Evolutionary conservation across 2,329 filamentous ascomycete genomes (phyloP), one percentile per base, ranked within the genome.

Genomic region (Colletotrichum agaves): DNA sequence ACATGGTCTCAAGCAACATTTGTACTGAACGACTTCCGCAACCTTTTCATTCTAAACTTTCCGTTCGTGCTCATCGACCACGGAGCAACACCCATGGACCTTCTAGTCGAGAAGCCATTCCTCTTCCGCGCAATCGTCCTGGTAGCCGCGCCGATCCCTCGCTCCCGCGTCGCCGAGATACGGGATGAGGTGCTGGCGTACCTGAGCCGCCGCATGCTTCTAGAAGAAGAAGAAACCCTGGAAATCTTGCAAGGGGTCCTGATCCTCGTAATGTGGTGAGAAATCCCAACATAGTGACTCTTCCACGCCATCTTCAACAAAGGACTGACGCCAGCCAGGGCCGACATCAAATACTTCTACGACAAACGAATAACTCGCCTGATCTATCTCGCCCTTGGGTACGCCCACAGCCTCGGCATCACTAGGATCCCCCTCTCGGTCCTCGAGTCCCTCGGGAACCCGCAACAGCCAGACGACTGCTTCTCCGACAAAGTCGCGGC

Each of bases 241-340:
- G 82, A 84, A 62, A 71, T 83, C 3, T 75, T 85, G 1, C 83
- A 85, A 71, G 84, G 83, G 0, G 73, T 85, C 8, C 68, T 85
- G 7, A 75, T 84, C 47, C 78, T 79, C 44, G 74, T 84, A 61
- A 78, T 81, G 21, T 85, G 84, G 84, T 85, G 75, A 56, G 74
- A 27, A 27, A 27, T 27, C 6, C 27, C 27, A 27, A 27, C 27
- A 27, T 27, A 4, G 8, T 17, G n/a, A 11, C 46, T 3, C 23
- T 12, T 63, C 43, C 15, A 39, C 10, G 4, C 17, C 60, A 19
- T 62, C 7, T 11, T 7, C 35, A 27, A 62, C 64, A 35, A 10
- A 3, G 49, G 17, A 39, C 33, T 23, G 31, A 13, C 8, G 27
- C 27, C 23, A 31, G 12, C 0, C 19, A 82, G 80, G 80, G 76